A percentile compares a stretch with the other conserved stretches of the same genome.
These are phyloP conservation scores for Xylaria sp. DNA, from an alignment of 2,329 filamentous ascomycete genomes.

Conservation along the genomic window DNA sequence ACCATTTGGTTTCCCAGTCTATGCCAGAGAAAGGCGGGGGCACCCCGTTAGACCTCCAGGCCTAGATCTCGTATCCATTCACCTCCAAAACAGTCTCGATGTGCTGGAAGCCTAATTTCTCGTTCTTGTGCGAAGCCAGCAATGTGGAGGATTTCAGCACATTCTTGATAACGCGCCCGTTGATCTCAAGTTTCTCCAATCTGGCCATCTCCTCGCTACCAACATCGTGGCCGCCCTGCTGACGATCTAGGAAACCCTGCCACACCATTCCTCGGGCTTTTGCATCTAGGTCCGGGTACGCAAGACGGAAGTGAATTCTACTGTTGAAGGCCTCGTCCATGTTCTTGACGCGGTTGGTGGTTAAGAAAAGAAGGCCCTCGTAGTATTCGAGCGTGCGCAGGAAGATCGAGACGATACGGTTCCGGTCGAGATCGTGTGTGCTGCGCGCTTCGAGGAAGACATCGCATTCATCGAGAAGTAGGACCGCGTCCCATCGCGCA, in stretches of 20 bases:
- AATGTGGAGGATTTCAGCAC: conserved; percentile 55
- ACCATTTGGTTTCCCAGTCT: background rate
- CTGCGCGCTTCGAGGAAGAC: conserved; percentile 55
- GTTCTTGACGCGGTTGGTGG: conserved; percentile 52
- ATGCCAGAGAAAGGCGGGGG: background rate
- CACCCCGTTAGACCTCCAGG: too few relatives aligned
- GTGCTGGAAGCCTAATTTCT: conserved; percentile 22
- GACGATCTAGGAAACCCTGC: conserved; percentile 51
- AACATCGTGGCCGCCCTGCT: conserved; percentile 47
- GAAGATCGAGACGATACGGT: conserved; percentile 52
- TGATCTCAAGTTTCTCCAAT: conserved; percentile 56
- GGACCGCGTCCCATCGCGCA: conserved; percentile 55
- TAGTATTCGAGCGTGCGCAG: conserved; percentile 49
- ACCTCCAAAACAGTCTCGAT: conserved; percentile 13
- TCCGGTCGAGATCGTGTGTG: conserved; percentile 51
- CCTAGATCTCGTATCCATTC: conserved; percentile 6
- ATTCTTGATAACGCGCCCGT: conserved; percentile 65
- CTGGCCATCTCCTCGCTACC: conserved; percentile 48
- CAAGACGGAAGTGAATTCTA: conserved; percentile 50
- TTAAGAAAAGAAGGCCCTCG: conserved; percentile 54
- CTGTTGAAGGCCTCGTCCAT: conserved; percentile 55
- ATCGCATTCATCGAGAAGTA: conserved; percentile 58
- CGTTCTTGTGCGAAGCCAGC: conserved; percentile 40
- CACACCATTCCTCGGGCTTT: conserved; percentile 51
- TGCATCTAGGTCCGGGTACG: conserved; percentile 49